These are phyloP conservation scores for Xylaria sp. DNA, from an alignment of 2,329 filamentous ascomycete species.

Conservation along the genomic window DNA sequence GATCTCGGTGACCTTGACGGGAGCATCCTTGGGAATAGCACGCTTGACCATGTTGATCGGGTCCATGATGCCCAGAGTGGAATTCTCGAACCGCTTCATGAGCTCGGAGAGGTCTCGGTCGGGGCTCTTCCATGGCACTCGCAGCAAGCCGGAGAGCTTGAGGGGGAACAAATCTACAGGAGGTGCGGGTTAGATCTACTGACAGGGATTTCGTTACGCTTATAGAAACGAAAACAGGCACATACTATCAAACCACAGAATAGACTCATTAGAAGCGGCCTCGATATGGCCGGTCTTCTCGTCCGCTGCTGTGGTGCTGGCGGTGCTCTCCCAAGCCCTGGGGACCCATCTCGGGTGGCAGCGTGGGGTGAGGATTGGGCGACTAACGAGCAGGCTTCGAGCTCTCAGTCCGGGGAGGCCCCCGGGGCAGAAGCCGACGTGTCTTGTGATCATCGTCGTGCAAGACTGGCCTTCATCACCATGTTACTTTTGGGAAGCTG, in stretches of 20 bases:
- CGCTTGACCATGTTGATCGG: slow-evolving; percentile 59
- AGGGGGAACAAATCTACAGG: slow-evolving; percentile 78
- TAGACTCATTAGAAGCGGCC: slow-evolving; percentile 74
- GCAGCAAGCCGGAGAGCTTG: slow-evolving; percentile 59
- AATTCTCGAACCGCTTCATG: slow-evolving; percentile 54
- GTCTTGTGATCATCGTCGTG: slow-evolving; percentile 39
- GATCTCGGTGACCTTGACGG: slow-evolving; percentile 77
- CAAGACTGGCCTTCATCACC: slow-evolving; percentile 23
- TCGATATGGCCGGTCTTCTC: slow-evolving; percentile 80
- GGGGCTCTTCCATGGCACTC: slow-evolving; percentile 49
- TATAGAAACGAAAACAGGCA: slow-evolving; percentile 6
- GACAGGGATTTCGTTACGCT: not conserved
- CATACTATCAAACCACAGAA: slow-evolving; percentile 89
- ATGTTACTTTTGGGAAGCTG: slow-evolving; percentile 10
- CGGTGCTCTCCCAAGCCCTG: slow-evolving; percentile 44
- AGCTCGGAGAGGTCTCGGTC: slow-evolving; percentile 54
- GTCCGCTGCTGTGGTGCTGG: slow-evolving; percentile 51
- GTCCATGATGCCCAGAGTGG: slow-evolving; percentile 53
- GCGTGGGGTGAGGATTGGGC: slow-evolving; percentile 21
- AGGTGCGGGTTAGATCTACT: slow-evolving; percentile 1
- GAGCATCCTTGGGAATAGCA: slow-evolving; percentile 63
- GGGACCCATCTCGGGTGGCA: slow-evolving; percentile 25
- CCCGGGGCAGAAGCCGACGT: slow-evolving; percentile 38
- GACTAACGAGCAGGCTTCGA: slow-evolving; percentile 17
- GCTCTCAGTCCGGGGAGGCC: slow-evolving; percentile 38